phyloP scores from a whole-genome alignment of 2,329 filamentous ascomycete species.

The Ascomycota sp. region DNA sequence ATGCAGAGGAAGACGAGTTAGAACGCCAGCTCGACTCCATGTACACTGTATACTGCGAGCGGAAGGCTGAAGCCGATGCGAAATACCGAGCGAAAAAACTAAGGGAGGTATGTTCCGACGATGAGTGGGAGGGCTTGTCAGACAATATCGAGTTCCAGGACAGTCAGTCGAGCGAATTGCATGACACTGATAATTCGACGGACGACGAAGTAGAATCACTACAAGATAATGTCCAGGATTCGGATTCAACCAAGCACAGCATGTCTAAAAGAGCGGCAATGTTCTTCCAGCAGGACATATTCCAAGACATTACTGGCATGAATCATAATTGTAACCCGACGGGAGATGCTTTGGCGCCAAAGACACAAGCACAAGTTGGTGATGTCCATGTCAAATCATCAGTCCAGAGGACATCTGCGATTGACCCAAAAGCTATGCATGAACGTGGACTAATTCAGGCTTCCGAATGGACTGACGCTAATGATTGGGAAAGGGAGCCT shows the following conservation, averaged over 20 bases:
- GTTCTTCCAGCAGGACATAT: slow-evolving; percentile 91
- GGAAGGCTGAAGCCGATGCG: slow-evolving; percentile 56
- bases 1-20: slow-evolving; percentile 60
- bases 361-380: background rate
- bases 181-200: slow-evolving; percentile 25
- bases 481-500: slow-evolving; percentile 33
- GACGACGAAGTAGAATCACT: slow-evolving; percentile 13
- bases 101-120: slow-evolving; percentile 57
- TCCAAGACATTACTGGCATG: slow-evolving; percentile 55
- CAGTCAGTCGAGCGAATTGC: slow-evolving; percentile 30
- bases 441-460: too few species aligned
- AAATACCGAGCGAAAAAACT: slow-evolving; percentile 83
- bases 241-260: slow-evolving; percentile 20
- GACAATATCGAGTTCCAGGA: slow-evolving; percentile 35
- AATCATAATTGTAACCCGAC: slow-evolving; percentile 17
- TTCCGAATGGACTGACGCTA: slow-evolving; percentile 23
- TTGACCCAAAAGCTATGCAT: slow-evolving; percentile 11
- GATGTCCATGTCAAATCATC: background rate
- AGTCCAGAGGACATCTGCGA: background rate
- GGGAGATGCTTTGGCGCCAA: too few species aligned
- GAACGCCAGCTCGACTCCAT: slow-evolving; percentile 69
- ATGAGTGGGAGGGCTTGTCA: slow-evolving; percentile 82
- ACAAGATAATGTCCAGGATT: slow-evolving; percentile 17
- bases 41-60: slow-evolving; percentile 69
- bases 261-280: slow-evolving; percentile 68